These are phyloP conservation scores for Pythium pectinolyticum DNA, from an alignment of 352 stramenopile genomes.

Conservation along the genomic window DNA sequence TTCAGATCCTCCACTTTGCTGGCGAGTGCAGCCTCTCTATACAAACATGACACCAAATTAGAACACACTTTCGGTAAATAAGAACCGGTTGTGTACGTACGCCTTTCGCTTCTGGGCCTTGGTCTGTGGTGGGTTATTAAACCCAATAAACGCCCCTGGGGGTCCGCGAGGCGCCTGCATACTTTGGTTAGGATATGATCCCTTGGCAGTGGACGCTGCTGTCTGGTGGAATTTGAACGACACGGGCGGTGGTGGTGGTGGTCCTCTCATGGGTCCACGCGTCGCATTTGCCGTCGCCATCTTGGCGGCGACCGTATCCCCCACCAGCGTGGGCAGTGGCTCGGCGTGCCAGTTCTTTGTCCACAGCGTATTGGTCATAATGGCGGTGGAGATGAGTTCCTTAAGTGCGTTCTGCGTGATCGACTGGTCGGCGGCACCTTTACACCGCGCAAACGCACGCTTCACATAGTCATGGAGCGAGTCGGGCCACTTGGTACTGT, in stretches of 20 bases:
- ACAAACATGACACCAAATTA: slow-evolving; percentile 1
- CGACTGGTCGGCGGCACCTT: slow-evolving; percentile 68
- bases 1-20: slow-evolving; percentile 42
- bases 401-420: slow-evolving; percentile 82
- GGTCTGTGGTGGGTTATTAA: slow-evolving; percentile 38
- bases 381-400: slow-evolving; percentile 80
- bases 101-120: slow-evolving; percentile 79
- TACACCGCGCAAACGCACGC: slow-evolving; percentile 78
- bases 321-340: slow-evolving; percentile 67
- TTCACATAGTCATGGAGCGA: slow-evolving; percentile 87
- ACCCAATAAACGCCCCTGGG: slow-evolving; percentile 45
- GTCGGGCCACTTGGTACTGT: slow-evolving; percentile 79
- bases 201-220: neutral
- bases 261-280: slow-evolving; percentile 5
- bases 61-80: neutral
- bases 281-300: slow-evolving; percentile 23
- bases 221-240: slow-evolving; percentile 7
- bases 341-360: slow-evolving; percentile 83
- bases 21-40: neutral
- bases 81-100: no score
- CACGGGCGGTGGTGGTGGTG: slow-evolving; percentile 1
- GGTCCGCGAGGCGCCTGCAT: slow-evolving; percentile 8
- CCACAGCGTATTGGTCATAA: slow-evolving; percentile 83
- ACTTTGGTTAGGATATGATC: no score
- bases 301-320: slow-evolving; percentile 33